A percentile compares a stretch with the other conserved stretches of the same genome.
Conservation (phyloP, 2,329 filamentous ascomycete genomes). For the Colletotrichum neosansevieriae region DNA sequence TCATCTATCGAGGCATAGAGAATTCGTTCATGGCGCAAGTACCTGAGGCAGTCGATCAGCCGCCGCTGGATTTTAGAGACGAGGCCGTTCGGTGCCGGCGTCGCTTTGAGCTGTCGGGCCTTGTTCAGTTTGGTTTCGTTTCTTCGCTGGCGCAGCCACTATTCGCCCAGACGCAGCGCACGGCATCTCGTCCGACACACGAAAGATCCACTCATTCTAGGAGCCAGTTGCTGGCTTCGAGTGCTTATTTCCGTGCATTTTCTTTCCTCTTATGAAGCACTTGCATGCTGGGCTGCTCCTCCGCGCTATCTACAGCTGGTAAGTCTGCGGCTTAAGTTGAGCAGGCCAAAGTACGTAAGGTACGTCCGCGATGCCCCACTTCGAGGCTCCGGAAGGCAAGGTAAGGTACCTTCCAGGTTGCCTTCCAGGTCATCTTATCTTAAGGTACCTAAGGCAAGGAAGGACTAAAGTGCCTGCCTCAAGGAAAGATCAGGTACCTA, state of each 20-base stretch:
- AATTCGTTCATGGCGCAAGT: not conserved
- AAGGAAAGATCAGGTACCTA: too few species aligned
- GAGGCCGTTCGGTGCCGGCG: constrained; percentile 27
- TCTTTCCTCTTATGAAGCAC: constrained; percentile 11
- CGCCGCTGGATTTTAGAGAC: not conserved
- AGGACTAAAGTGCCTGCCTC: too few species aligned
- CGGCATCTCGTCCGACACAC: not conserved
- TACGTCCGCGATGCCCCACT: not conserved
- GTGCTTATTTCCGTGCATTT: constrained; percentile 48
- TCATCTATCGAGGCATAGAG: not conserved
- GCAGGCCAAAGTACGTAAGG: constrained; percentile 12
- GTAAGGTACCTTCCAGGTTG: not conserved
- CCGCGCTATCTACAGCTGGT: not conserved
- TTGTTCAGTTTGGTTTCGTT: constrained; percentile 29
- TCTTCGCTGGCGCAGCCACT: constrained; percentile 29
- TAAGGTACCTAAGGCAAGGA: not conserved
- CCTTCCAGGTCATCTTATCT: not conserved
- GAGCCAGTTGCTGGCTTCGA: constrained; percentile 25
- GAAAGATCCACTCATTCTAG: constrained; percentile 2
- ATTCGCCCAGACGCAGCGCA: constrained; percentile 19
- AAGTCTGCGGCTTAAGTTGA: constrained; percentile 16
- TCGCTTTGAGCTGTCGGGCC: constrained; percentile 13
- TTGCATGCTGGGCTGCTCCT: not conserved
- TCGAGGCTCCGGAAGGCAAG: not conserved
- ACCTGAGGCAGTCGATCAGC: constrained; percentile 1